Evolutionary conservation across 2,329 filamentous ascomycete species (phyloP), one percentile per base, ranked within the genome.

Genomic region (Penicillium sclerotigenum): DNA sequence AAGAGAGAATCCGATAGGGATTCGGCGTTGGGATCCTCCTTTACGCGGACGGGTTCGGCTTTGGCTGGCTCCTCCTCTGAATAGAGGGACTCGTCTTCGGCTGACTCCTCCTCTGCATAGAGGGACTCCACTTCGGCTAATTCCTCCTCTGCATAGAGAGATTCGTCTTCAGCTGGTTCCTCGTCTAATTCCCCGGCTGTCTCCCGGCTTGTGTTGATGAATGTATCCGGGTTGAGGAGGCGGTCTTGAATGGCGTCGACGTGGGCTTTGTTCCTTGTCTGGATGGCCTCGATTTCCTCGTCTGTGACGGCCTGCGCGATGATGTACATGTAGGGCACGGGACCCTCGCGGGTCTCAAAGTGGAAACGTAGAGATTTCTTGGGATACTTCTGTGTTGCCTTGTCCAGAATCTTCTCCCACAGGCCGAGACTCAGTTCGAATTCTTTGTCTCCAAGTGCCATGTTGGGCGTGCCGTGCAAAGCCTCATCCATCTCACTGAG

Each of bases 401-500:
- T 84, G 71, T 96, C 79, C 36, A 99, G 74, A 16, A 94, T 76
- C 59, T 91, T 83, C 67, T 96, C 94, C 65, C 97, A 79, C 22
- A 99, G 75, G 16, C 82, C 76, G 43, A 99, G 67, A 74, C 91
- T 97, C 29, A 90, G 73, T 69, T 87, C 88, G 76, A 97, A 97
- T 70, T 99, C 94, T 45, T 82, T 78, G 67, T 97, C 87, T 22
- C 95, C 95, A 6, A 96, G 74, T 1, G 74, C 70, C 0, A 79
- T 79, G 65, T 91, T 80, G 0, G 72, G 67, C 48, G 90, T 87
- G 22, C 91, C 91, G 70, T 99, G 95, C n/a, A 99, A 75, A 0
- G 90, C 83, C n/a, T 81, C 71, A 71, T 99, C 94, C 88, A 99
- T 91, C 69, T 99, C 94, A 4, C 83, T 71, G 14, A 97, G 76